Evolutionary conservation across 2,329 filamentous ascomycete genomes (phyloP), one percentile per base, ranked within the genome.

Genomic region (Phoma herbarum): DNA sequence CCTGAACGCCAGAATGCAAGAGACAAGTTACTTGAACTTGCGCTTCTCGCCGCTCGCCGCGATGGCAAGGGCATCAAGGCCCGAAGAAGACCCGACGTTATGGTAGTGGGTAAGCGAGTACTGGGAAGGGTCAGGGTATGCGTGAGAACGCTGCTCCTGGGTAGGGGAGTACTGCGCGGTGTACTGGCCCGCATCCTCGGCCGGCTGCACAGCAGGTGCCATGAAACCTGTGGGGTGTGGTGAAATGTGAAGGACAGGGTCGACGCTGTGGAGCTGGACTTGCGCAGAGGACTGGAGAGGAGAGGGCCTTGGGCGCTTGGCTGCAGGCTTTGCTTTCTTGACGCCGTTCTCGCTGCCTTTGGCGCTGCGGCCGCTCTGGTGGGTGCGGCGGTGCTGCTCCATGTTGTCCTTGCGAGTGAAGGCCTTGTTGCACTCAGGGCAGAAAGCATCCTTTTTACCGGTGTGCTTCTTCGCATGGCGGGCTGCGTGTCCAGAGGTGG

Each of bases 381-480:
- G 90, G 0, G 90, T 93, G 69, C 91, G 86, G 28, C 91, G 84
- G 70, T 93, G 90, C 78, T 93, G 90, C 82, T 92, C 92, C 90
- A 93, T 93, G 81, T 93, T 93, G 82, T 93, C 90, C 67, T 89
- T 88, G 63, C 90, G 88, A 11, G 90, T 92, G 68, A 93, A 93
- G 70, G 90, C 90, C 79, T 92, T 92, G 76, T 86, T 85, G 80
- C 90, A 93, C 59, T 89, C 89, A 0, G 83, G 79, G 69, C 84
- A 90, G 29, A 87, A 85, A 22, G 92, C 89, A 14, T 88, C 88
- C 80, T 93, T 93, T 77, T 92, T 90, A 47, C 89, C 89, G 1
- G 89, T 92, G 80, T 94, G 91, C 71, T 92, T 93, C 77, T 93
- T 93, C 59, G 90, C 90, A 75, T 94, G 91, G 39, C 91, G 88